Evolutionary conservation across 345 rosid species (phyloP).

Genomic region (Eucalyptus pauciflora): DNA sequence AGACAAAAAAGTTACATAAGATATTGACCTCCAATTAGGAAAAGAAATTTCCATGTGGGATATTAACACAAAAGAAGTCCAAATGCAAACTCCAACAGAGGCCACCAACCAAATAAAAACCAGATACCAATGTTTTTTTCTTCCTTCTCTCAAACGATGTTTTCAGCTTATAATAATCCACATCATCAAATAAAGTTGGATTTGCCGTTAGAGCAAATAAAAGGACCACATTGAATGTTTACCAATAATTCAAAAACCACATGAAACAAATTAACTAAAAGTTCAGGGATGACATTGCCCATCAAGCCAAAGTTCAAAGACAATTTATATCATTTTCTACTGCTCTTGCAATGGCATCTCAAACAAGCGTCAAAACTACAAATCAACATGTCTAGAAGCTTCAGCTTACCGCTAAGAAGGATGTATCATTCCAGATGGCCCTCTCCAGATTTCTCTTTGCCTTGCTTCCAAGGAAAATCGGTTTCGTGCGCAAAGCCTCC

Average conservation of each 20-base stretch:
- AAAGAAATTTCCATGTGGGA: background rate
- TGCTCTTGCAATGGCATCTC: background rate
- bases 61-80: background rate
- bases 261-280: background rate
- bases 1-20: background rate
- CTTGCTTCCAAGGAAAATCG: slow-evolving; percentile 90
- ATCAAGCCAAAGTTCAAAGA: background rate
- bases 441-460: slow-evolving; percentile 89
- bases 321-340: background rate
- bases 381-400: background rate
- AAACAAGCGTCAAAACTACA: background rate
- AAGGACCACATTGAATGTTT: background rate
- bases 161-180: background rate
- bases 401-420: slow-evolving; percentile 76
- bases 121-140: background rate
- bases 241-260: background rate
- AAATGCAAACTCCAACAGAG: background rate
- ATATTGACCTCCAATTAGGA: background rate
- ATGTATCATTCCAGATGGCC: slow-evolving; percentile 96
- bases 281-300: background rate
- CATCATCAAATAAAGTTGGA: background rate
- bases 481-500: slow-evolving; percentile 73
- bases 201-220: background rate
- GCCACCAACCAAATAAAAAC: background rate
- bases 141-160: background rate